A percentile compares a stretch with the other conserved stretches of the same genome.
These are phyloP conservation scores for Cavenderia fasciculata DNA, from an alignment of 78 protist species.

Conservation along the genomic window DNA sequence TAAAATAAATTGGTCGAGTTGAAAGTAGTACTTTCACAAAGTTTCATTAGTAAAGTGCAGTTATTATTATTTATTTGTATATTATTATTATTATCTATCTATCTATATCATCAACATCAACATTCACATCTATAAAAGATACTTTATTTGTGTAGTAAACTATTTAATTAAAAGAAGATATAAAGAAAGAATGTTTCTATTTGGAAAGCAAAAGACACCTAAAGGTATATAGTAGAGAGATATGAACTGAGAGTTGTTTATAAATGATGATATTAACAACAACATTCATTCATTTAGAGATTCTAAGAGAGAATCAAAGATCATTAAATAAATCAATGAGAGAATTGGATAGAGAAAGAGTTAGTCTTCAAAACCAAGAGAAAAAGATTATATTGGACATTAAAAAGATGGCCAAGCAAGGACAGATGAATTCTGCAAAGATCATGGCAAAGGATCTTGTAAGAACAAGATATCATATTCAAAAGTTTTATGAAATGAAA, in stretches of 20 bases:
- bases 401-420: constrained; percentile 89
- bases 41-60: too few relatives aligned
- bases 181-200: constrained; percentile 40
- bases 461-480: constrained; percentile 86
- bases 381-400: constrained; percentile 91
- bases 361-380: constrained; percentile 87
- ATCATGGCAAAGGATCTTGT: constrained; percentile 98
- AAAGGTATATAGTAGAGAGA: constrained; percentile 18
- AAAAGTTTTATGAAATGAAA: constrained; percentile 92
- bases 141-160: too few relatives aligned
- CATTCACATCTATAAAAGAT: too few relatives aligned
- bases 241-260: not conserved
- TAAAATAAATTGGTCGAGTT: too few relatives aligned
- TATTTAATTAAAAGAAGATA: too few relatives aligned
- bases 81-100: too few relatives aligned
- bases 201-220: constrained; percentile 85
- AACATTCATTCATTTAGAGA: constrained; percentile 49
- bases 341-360: constrained; percentile 95
- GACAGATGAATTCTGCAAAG: constrained; percentile 89
- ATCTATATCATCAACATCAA: too few relatives aligned
- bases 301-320: constrained; percentile 93
- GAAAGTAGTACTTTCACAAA: too few relatives aligned
- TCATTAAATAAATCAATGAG: constrained; percentile 89
- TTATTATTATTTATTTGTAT: too few relatives aligned
- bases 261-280: not conserved